Evolutionary conservation across 371 early-diverging fungal species (phyloP), one percentile per base, ranked within the genome.

Genomic region (Sporodiniella umbellata): DNA sequence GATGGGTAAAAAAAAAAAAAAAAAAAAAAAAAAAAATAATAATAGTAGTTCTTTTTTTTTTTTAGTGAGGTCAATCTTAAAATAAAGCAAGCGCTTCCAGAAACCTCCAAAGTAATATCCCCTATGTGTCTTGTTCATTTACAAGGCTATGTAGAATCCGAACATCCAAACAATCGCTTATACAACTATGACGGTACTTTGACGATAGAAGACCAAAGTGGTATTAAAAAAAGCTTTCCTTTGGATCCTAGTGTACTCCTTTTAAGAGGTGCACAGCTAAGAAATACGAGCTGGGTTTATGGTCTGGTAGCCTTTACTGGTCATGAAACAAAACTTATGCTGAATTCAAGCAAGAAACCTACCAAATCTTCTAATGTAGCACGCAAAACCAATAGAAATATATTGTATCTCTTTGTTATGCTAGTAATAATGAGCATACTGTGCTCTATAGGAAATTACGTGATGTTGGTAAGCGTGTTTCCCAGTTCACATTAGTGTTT

Each of bases 31-130:
- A 31, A 7, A n/a, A 2, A 5, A 42, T 42, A 10, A 7, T 18
- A 10, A 42, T 3, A 7, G 4, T 23, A 8, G 8, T 3, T 4
- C 21, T 56, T 23, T 26, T 35, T 8, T 35, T 45, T 38, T 46
- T 54, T 4, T 46, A 85, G 87, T 42, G 98, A 98, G 69, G 90
- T 91, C 37, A 95, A 96, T 68, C 69, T 96, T 35, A 96, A 96
- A 61, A 86, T 93, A 47, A 92, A 91, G 57, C 94, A 93, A 64
- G 90, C 88, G 0, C 52, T 84, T 14, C 80, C 82, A 7, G 87
- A 90, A 52, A 93, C 94, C 2, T 80, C 87, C 1, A 56, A 63
- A 19, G 49, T 83, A 18, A 57, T 84, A 15, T 81, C 86, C 6
- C 84, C 90, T 3, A 56, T 64, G 2, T 74, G 81, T 18, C 59